A percentile compares a stretch with the other conserved stretches of the same genome.
Conservation (phyloP, 306 rosid genomes). For the Mimosa bimucronata region DNA sequence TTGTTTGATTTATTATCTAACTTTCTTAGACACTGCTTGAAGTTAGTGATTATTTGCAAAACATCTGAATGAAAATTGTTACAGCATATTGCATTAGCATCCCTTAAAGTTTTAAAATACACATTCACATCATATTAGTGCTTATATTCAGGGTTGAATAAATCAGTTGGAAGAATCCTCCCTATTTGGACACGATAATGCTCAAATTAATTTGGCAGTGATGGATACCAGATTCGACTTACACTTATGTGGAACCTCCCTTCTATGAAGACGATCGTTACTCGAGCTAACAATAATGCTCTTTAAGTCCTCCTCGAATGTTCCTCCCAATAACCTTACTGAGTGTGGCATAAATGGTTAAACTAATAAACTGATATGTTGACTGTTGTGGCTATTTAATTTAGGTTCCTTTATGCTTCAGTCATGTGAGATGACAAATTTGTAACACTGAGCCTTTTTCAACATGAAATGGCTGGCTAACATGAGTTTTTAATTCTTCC, state of each 20-base stretch:
- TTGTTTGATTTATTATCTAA: not conserved
- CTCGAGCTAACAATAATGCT: too few species aligned
- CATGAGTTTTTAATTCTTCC: not conserved
- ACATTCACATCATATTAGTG: not conserved
- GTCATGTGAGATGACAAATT: not conserved
- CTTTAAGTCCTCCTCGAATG: not conserved
- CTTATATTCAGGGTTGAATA: too few species aligned
- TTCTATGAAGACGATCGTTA: too few species aligned
- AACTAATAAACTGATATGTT: not conserved
- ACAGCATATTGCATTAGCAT: not conserved
- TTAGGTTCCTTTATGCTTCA: not conserved
- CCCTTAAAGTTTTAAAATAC: not conserved
- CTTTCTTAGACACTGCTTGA: conserved; percentile 16
- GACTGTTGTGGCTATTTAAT: not conserved
- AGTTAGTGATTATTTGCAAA: conserved; percentile 4
- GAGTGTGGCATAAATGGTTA: not conserved
- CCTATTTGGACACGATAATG: not conserved
- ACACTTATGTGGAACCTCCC: too few species aligned
- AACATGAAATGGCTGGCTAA: not conserved
- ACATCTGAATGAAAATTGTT: not conserved
- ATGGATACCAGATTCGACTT: not conserved
- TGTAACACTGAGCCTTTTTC: not conserved
- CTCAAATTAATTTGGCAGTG: not conserved
- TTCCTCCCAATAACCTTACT: not conserved
- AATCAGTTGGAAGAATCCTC: not conserved